Evolutionary conservation across 2,329 filamentous ascomycete species (phyloP).

Genomic region (Fusarium torulosum): DNA sequence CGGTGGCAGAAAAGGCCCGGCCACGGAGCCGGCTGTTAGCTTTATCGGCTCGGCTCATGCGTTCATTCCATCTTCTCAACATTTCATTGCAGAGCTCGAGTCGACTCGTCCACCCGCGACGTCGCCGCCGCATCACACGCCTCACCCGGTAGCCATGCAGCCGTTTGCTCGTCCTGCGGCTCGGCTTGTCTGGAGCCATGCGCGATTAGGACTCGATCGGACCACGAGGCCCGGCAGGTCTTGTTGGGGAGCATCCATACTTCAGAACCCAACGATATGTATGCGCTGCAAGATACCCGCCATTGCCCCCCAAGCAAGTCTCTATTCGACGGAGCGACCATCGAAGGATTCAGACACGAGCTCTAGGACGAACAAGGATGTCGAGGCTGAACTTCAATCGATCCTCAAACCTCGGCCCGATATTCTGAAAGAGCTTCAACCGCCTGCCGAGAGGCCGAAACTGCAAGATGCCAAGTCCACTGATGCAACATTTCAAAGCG

Average conservation of each 20-base stretch:
- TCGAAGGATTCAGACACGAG: slow-evolving; percentile 33
- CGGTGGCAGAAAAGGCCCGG: slow-evolving; percentile 46
- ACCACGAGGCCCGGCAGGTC: slow-evolving; percentile 37
- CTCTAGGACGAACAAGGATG: slow-evolving; percentile 31
- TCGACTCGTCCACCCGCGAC: slow-evolving; percentile 28
- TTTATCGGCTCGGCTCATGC: slow-evolving; percentile 45
- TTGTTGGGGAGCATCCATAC: slow-evolving; percentile 29
- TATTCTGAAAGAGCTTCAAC: slow-evolving; percentile 24
- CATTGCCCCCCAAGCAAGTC: slow-evolving; percentile 43
- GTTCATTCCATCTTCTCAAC: slow-evolving; percentile 40
- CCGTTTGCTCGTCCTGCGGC: slow-evolving; percentile 51
- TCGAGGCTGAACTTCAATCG: slow-evolving; percentile 37
- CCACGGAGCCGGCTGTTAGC: slow-evolving; percentile 41
- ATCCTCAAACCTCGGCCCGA: slow-evolving; percentile 40
- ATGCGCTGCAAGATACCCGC: slow-evolving; percentile 39
- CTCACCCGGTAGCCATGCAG: slow-evolving; percentile 50
- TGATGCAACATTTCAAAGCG: slow-evolving; percentile 2
- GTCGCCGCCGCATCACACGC: slow-evolving; percentile 25
- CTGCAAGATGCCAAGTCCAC: slow-evolving; percentile 12
- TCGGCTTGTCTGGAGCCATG: slow-evolving; percentile 50
- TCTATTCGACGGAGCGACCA: slow-evolving; percentile 48
- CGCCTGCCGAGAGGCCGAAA: slow-evolving; percentile 20
- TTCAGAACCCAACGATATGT: slow-evolving; percentile 37
- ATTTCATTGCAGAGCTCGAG: slow-evolving; percentile 22
- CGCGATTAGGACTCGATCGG: slow-evolving; percentile 46